phyloP scores from a whole-genome alignment of 768 basidiomycete genomes.

The Lactarius trivialis region DNA sequence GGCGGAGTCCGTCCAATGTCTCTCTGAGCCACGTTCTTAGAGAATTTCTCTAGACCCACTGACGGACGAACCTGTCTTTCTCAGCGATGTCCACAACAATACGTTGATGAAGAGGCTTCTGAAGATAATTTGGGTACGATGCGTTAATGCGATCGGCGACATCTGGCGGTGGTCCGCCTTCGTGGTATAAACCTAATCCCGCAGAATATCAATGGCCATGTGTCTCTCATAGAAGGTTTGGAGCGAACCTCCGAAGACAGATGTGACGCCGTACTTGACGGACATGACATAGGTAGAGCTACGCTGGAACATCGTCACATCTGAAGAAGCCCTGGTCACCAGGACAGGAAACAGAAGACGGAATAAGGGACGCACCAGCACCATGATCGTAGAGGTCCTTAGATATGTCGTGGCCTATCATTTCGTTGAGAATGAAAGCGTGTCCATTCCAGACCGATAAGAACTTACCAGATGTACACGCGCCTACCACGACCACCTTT shows the following conservation, averaged over 20 bases:
- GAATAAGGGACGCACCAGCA: conserved; percentile 17
- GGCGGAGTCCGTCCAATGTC: conserved; percentile 47
- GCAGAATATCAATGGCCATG: neutral
- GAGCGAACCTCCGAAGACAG: conserved; percentile 16
- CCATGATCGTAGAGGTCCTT: conserved; percentile 29
- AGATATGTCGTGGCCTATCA: conserved; percentile 30
- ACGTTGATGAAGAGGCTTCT: conserved; percentile 31
- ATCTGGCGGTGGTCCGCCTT: conserved; percentile 31
- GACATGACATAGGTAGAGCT: conserved; percentile 35
- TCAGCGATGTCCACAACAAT: conserved; percentile 41
- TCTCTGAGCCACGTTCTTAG: conserved; percentile 30
- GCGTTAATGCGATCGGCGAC: conserved; percentile 49
- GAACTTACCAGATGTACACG: conserved; percentile 28
- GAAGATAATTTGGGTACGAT: conserved; percentile 30
- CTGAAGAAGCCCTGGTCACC: conserved; percentile 9
- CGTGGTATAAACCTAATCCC: conserved; percentile 14
- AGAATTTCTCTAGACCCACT: neutral
- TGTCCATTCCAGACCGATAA: neutral
- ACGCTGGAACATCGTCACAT: conserved; percentile 30
- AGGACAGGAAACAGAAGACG: neutral
- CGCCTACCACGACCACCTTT: conserved; percentile 37
- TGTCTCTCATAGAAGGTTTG: neutral
- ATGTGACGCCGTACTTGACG: conserved; percentile 23
- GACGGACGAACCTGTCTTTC: conserved; percentile 39
- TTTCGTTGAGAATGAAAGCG: neutral